A percentile compares a stretch with the other conserved stretches of the same genome.
Conservation (phyloP, 2,329 filamentous ascomycete species). For the Hortaea werneckii region DNA sequence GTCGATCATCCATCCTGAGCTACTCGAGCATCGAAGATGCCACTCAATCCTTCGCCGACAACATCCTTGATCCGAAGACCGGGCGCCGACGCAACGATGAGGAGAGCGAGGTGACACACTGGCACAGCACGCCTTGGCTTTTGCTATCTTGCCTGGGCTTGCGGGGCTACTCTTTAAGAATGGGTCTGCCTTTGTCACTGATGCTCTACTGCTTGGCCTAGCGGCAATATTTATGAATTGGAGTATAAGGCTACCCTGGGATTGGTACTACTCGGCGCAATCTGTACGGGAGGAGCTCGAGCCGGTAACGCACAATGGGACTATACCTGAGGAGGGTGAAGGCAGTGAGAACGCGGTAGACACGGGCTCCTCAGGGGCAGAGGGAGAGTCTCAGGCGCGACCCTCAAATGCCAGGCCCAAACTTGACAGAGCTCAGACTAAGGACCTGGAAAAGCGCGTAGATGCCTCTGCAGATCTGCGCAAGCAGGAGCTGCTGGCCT, state of each 20-base stretch:
- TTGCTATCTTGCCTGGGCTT: constrained; percentile 78
- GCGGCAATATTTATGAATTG: constrained; percentile 84
- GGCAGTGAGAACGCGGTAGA: constrained; percentile 14
- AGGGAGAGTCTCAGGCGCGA: constrained; percentile 2
- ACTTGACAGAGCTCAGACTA: constrained; percentile 1
- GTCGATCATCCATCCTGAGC: constrained; percentile 69
- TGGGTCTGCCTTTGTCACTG: constrained; percentile 72
- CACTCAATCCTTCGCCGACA: constrained; percentile 56
- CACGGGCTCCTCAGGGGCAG: constrained; percentile 6
- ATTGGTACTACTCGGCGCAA: constrained; percentile 45
- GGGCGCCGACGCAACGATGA: constrained; percentile 25
- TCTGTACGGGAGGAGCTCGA: constrained; percentile 16
- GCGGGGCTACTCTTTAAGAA: constrained; percentile 76
- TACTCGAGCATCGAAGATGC: constrained; percentile 62
- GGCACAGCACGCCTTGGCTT: constrained; percentile 73
- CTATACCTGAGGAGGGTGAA: constrained; percentile 4
- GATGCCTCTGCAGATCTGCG: constrained; percentile 55
- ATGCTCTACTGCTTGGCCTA: constrained; percentile 68
- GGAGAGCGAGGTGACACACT: constrained; percentile 51
- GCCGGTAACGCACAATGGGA: constrained; percentile 6
- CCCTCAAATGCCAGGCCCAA: background rate
- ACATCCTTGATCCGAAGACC: constrained; percentile 48
- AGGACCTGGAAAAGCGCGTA: constrained; percentile 9
- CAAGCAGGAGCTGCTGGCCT: constrained; percentile 62
- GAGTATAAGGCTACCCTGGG: constrained; percentile 83